Evolutionary conservation across 1,284 basidiomycete genomes (phyloP).

Genomic region (Cerioporus squamosus): DNA sequence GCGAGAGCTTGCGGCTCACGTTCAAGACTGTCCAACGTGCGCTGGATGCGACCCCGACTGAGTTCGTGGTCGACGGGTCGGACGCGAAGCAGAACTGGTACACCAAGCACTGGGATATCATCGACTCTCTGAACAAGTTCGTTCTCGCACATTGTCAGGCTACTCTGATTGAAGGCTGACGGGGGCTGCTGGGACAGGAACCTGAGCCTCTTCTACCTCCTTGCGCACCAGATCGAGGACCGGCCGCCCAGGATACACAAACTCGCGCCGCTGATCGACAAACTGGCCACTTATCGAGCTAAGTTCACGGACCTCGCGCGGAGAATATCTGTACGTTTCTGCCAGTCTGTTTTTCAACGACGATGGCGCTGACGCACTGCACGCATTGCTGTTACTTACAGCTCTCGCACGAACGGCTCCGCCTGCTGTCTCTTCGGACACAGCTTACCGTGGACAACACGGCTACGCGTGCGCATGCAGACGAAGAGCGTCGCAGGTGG

Average conservation of each 20-base stretch:
- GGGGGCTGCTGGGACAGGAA: conserved; percentile 12
- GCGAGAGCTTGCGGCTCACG: conserved; percentile 17
- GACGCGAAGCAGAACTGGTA: conserved; percentile 25
- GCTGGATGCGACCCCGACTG: conserved; percentile 23
- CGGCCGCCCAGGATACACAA: conserved; percentile 31
- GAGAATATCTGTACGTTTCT: conserved; percentile 20
- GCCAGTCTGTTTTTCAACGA: neutral
- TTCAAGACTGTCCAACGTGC: conserved; percentile 21
- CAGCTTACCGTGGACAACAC: conserved; percentile 13
- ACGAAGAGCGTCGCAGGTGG: conserved; percentile 16
- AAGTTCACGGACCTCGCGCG: conserved; percentile 30
- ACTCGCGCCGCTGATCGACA: conserved; percentile 28
- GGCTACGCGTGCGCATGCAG: conserved; percentile 9
- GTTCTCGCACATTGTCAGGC: too few species aligned
- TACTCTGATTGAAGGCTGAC: neutral
- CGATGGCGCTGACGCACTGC: neutral
- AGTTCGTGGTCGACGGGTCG: conserved; percentile 12
- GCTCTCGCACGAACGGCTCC: conserved; percentile 30
- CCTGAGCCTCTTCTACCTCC: conserved; percentile 25
- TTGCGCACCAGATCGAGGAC: conserved; percentile 23
- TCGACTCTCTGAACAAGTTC: conserved; percentile 26
- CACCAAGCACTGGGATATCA: conserved; percentile 24
- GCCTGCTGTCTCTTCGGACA: conserved; percentile 17
- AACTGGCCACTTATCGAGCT: conserved; percentile 46
- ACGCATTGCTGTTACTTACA: neutral